Evolutionary conservation across 371 early-diverging fungal genomes (phyloP).

Genomic region (Apophysomyces ossiformis): DNA sequence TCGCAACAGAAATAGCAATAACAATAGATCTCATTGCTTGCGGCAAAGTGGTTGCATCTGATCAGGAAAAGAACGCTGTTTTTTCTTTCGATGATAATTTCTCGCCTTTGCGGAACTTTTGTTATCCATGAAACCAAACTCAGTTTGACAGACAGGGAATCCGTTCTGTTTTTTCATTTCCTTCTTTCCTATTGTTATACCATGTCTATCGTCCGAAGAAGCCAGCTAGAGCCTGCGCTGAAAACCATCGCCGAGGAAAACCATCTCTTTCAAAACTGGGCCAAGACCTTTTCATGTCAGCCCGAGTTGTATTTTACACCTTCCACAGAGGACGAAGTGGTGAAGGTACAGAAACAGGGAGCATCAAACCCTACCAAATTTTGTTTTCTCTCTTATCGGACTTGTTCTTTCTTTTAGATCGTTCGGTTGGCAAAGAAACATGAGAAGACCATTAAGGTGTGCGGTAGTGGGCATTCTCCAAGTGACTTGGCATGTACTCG

Average conservation of each 20-base stretch:
- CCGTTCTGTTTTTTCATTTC: neutral
- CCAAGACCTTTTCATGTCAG: slow-evolving; percentile 67
- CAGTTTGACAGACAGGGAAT: too few relatives aligned
- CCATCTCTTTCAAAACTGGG: slow-evolving; percentile 73
- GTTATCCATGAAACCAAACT: too few relatives aligned
- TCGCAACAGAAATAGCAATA: too few relatives aligned
- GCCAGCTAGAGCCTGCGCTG: slow-evolving; percentile 16
- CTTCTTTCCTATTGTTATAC: neutral
- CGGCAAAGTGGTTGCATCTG: too few relatives aligned
- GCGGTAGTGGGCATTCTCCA: slow-evolving; percentile 85
- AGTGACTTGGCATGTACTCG: slow-evolving; percentile 80
- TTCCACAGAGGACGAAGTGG: slow-evolving; percentile 63
- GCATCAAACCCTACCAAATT: too few relatives aligned
- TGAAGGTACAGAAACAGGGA: slow-evolving; percentile 45
- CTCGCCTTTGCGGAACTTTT: too few relatives aligned
- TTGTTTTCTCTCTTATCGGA: too few relatives aligned
- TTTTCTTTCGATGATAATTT: too few relatives aligned
- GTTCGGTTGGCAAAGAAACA: slow-evolving; percentile 48
- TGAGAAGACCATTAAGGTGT: slow-evolving; percentile 62
- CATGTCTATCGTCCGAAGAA: slow-evolving; percentile 17
- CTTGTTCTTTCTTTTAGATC: slow-evolving; percentile 42
- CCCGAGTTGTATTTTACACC: slow-evolving; percentile 70
- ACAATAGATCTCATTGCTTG: too few relatives aligned
- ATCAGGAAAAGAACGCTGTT: too few relatives aligned
- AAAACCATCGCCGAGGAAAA: slow-evolving; percentile 33